Evolutionary conservation across 106 monocot species (phyloP), one percentile per base, ranked within the genome.

Genomic region (Dendrobium nobile): DNA sequence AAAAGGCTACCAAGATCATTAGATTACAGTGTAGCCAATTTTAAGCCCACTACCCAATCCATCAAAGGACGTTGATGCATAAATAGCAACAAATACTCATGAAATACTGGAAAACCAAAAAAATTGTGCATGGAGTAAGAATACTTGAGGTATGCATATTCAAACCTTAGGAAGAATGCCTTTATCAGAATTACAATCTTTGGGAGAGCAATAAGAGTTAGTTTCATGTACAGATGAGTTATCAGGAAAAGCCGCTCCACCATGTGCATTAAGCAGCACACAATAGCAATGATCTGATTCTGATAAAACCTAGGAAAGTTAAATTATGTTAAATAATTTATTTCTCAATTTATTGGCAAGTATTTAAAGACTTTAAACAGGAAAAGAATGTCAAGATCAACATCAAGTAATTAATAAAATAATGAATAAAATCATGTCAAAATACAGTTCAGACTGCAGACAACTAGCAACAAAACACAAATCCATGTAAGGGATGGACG

Each of bases 211-310:
- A 64, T 68, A 31, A 37, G 81, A 80, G 20, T 77, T 42, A 77
- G 54, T 44, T 19, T 82, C 78, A 75, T 79, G 6, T 27, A 8
- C 8, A 44, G 59, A 82, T 44, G 20, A 75, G 13, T 89, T 86
- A 67, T 61, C 79, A 78, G 97, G 97, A 88, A 92, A 94, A 75
- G 97, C 97, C 67, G 92, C 92, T 76, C 97, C 94, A 79, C 87
- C 92, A 85, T 94, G 84, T 72, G 92, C 92, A 86, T 94, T 98
- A 16, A 98, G 92, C 75, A 98, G 80, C 54, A 98, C 97, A 85
- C 97, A 98, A 82, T 91, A 98, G 80, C 97, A 98, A 87, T 98
- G 97, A 88, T 98, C 92, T 80, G 74, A 78, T 78, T 98, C 94
- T 51, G 97, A 91, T 75, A 98, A 83, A 84, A 98, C 87, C 97